Conservation (phyloP, 1,284 basidiomycete genomes). For the Papiliotrema laurentii region DNA sequence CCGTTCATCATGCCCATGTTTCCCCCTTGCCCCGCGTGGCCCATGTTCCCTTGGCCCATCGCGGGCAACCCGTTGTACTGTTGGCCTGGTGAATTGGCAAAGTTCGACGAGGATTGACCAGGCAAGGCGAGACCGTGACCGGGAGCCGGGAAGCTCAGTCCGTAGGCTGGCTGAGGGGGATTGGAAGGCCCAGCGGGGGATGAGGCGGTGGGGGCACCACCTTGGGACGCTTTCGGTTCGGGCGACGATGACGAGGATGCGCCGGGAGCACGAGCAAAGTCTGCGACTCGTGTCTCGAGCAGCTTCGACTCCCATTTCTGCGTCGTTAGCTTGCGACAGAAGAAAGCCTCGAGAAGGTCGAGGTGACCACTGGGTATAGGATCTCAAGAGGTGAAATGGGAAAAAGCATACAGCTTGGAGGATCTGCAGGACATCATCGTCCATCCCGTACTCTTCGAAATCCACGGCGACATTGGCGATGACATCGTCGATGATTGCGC, state of each 20-base stretch:
- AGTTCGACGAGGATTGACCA: constrained; percentile 5
- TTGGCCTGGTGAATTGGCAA: too few relatives aligned
- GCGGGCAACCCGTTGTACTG: neutral
- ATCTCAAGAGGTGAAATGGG: neutral
- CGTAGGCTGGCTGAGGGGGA: neutral
- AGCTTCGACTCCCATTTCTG: constrained; percentile 95
- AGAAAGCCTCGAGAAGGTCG: neutral
- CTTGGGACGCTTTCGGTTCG: neutral
- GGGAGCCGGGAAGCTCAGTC: constrained; percentile 1
- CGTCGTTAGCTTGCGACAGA: constrained; percentile 8
- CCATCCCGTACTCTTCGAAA: constrained; percentile 95
- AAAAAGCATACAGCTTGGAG: constrained; percentile 69
- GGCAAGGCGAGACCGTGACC: constrained; percentile 11
- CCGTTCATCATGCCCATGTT: neutral
- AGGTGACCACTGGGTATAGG: neutral
- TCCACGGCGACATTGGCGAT: constrained; percentile 81
- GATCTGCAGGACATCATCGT: constrained; percentile 82
- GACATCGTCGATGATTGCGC: constrained; percentile 94
- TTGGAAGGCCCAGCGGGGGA: neutral
- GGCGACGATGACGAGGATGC: constrained; percentile 2
- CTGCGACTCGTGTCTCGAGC: constrained; percentile 84
- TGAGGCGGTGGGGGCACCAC: neutral
- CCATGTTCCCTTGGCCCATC: neutral
- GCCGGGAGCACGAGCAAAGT: constrained; percentile 56
- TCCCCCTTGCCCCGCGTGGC: neutral